Conservation (phyloP, 345 rosid genomes). For the Eucalyptus fibrosa region DNA sequence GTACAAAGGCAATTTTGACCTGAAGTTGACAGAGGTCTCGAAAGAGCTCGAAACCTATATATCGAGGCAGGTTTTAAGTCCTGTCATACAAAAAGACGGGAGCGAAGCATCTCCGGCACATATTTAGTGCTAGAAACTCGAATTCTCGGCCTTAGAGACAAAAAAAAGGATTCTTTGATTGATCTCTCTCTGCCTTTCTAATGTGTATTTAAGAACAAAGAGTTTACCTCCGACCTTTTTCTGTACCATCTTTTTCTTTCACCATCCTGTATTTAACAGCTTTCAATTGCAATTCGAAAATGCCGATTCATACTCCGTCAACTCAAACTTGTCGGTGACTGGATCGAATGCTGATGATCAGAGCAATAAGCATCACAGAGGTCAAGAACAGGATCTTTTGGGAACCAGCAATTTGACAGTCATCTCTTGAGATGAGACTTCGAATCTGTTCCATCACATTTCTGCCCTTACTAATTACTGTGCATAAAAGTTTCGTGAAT, state of each 20-base stretch:
- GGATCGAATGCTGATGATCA: neutral
- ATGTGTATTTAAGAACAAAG: neutral
- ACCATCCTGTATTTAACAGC: neutral
- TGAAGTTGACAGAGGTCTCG: slow-evolving; percentile 84
- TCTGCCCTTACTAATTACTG: neutral
- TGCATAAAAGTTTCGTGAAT: neutral
- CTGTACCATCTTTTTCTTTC: neutral
- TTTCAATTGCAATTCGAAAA: neutral
- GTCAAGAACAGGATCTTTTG: neutral
- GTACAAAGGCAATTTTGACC: slow-evolving; percentile 68
- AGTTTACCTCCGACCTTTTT: neutral
- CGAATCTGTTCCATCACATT: neutral
- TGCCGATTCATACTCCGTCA: neutral
- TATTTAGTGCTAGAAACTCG: slow-evolving; percentile 7
- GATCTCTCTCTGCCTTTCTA: neutral
- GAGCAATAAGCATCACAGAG: neutral
- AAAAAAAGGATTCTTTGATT: neutral
- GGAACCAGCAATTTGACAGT: neutral
- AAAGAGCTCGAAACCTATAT: slow-evolving; percentile 82
- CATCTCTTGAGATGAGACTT: neutral
- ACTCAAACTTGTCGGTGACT: neutral
- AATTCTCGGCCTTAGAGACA: slow-evolving; percentile 55
- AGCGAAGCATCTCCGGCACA: slow-evolving; percentile 48
- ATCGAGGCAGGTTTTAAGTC: slow-evolving; percentile 77
- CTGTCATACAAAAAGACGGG: slow-evolving; percentile 63